These are phyloP conservation scores for Paecilomyces sp. DNA, from an alignment of 2,329 filamentous ascomycete species.

Conservation along the genomic window DNA sequence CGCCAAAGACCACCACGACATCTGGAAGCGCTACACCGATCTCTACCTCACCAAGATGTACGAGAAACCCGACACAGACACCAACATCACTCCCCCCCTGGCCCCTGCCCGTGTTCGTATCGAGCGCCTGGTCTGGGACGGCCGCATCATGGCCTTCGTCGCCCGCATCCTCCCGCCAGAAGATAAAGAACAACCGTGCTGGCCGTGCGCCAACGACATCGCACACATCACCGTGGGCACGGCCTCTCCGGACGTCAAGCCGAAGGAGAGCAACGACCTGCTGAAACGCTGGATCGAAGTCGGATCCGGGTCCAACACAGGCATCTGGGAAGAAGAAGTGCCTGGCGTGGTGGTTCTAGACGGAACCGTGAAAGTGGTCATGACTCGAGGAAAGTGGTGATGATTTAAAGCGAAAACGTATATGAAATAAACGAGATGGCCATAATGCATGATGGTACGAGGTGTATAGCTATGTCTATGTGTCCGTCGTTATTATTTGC, in stretches of 20 bases:
- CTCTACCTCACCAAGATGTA: slow-evolving; percentile 43
- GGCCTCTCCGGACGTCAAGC: slow-evolving; percentile 65
- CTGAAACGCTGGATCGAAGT: slow-evolving; percentile 65
- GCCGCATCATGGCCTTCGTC: slow-evolving; percentile 84
- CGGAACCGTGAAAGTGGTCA: slow-evolving; percentile 47
- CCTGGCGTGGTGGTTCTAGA: slow-evolving; percentile 49
- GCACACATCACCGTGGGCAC: slow-evolving; percentile 91
- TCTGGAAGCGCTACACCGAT: slow-evolving; percentile 69
- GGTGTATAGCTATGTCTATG: too few species aligned
- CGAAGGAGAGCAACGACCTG: slow-evolving; percentile 88
- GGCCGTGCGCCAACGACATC: slow-evolving; percentile 68
- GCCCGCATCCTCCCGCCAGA: slow-evolving; percentile 54
- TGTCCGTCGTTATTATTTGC: too few species aligned
- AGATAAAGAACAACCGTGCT: slow-evolving; percentile 40
- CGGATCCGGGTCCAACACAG: slow-evolving; percentile 44
- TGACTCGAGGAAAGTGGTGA: slow-evolving; percentile 21
- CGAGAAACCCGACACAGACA: slow-evolving; percentile 16
- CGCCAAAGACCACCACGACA: slow-evolving; percentile 52
- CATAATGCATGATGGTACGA: not conserved
- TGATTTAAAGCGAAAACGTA: slow-evolving; percentile 1
- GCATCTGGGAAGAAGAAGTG: slow-evolving; percentile 49
- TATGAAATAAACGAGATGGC: not conserved
- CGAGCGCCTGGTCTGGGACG: slow-evolving; percentile 70
- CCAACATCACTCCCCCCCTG: slow-evolving; percentile 23
- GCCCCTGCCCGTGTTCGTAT: slow-evolving; percentile 43